These are phyloP conservation scores for Malus hybrid DNA, from an alignment of 331 rosid species.

Conservation along the genomic window DNA sequence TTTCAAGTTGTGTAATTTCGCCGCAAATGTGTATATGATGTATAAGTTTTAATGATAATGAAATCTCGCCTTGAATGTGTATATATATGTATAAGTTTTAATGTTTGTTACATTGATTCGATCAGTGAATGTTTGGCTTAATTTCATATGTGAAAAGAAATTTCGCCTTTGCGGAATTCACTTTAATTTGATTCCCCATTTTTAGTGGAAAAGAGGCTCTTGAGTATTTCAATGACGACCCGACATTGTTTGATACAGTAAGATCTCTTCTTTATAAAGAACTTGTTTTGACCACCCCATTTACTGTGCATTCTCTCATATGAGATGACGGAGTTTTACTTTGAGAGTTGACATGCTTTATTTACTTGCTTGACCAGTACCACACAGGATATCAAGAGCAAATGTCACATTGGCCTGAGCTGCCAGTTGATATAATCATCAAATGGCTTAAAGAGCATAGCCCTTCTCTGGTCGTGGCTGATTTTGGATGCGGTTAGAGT, in stretches of 20 bases:
- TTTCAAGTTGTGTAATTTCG: background rate
- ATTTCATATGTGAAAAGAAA: background rate
- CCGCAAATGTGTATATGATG: background rate
- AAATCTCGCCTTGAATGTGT: background rate
- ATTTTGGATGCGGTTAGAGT: slow-evolving; percentile 92
- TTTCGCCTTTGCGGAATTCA: background rate
- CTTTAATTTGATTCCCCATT: background rate
- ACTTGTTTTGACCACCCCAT: background rate
- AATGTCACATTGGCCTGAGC: slow-evolving; percentile 93
- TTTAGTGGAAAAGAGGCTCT: slow-evolving; percentile 83
- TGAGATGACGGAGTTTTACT: background rate
- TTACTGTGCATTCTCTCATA: background rate
- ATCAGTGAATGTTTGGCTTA: background rate
- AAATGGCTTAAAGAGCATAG: slow-evolving; percentile 69
- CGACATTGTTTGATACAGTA: slow-evolving; percentile 63
- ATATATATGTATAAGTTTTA: background rate
- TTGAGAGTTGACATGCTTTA: slow-evolving; percentile 13
- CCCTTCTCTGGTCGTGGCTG: slow-evolving; percentile 75
- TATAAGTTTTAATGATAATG: background rate
- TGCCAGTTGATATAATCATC: slow-evolving; percentile 70
- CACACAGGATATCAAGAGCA: slow-evolving; percentile 92
- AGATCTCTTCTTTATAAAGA: slow-evolving; percentile 5
- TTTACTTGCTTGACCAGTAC: slow-evolving; percentile 54
- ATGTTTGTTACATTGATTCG: background rate
- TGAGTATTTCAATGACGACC: slow-evolving; percentile 70